Percentiles rank a stretch among this genome's conserved stretches.
These are phyloP conservation scores for Coniochaeta sp. DNA, from an alignment of 2,329 filamentous ascomycete genomes.

Conservation along the genomic window DNA sequence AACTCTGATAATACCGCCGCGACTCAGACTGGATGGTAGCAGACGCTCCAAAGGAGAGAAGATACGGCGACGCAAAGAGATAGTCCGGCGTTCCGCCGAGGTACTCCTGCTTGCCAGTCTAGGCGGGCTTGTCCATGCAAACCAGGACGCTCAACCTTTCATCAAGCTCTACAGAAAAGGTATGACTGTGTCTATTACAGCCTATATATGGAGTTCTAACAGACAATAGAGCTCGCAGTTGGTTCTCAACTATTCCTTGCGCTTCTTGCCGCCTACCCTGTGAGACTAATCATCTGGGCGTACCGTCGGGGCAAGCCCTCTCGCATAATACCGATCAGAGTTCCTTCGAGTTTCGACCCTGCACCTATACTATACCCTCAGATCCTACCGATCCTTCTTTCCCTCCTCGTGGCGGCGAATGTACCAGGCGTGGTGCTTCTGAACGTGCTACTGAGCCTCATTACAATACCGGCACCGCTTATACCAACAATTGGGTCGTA, in stretches of 20 bases:
- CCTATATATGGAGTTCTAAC: conserved; percentile 10
- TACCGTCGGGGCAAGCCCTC: conserved; percentile 31
- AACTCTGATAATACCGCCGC: conserved; percentile 10
- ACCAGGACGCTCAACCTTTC: conserved; percentile 37
- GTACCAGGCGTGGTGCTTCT: conserved; percentile 59
- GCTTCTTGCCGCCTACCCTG: conserved; percentile 49
- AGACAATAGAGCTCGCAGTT: conserved; percentile 33
- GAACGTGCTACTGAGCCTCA: conserved; percentile 75
- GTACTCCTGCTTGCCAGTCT: conserved; percentile 42
- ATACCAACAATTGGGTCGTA: conserved; percentile 57
- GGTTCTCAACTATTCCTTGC: conserved; percentile 26
- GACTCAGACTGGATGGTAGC: conserved; percentile 15
- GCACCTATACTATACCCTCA: conserved; percentile 86
- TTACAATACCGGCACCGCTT: conserved; percentile 65
- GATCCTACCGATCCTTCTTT: conserved; percentile 67
- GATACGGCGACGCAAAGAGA: conserved; percentile 39
- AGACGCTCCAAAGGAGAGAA: conserved; percentile 23
- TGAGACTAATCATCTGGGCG: conserved; percentile 47
- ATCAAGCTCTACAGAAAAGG: conserved; percentile 42
- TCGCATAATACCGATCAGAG: conserved; percentile 33
- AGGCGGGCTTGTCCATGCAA: conserved; percentile 38
- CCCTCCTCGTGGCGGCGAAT: conserved; percentile 62
- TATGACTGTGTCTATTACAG: conserved; percentile 21
- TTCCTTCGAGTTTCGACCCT: conserved; percentile 80
- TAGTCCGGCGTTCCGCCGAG: conserved; percentile 47